Evolutionary conservation across 306 rosid genomes (phyloP), one percentile per base, ranked within the genome.

Genomic region (Begonia masoniana): DNA sequence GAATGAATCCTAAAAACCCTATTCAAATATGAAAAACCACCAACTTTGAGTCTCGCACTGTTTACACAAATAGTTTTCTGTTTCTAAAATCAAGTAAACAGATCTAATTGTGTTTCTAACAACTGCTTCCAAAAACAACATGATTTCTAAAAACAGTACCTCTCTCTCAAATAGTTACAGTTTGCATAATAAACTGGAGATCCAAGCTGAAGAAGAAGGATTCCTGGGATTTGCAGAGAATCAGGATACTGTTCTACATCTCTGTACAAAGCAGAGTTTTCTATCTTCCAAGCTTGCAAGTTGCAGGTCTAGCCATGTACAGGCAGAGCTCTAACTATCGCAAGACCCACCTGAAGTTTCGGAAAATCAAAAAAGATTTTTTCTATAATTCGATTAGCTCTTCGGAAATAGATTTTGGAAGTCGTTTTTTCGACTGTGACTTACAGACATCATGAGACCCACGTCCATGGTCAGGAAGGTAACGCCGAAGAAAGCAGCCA

Each of bases 131-230:
- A 31, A 31, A 31, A 31, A 31, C 9, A 31, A 5, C 1, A 31
- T 31, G 39, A 31, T 31, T 31, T 31, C 39, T 31, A n/a, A 7
- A 31, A 31, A 31, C 8, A 31, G 39, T 61, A 89, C n/a, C 97
- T 91, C 66, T 91, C 96, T 64, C 76, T 79, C 7, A 91, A 13
- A 12, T 91, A 91, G 23, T 67, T 54, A 42, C 77, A 23, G 62
- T 83, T 91, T 52, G 96, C 81, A 71, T 73, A 91, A 70, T 82
- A 91, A 69, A 91, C 24, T 16, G 97, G 97, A 41, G 97, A 91
- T 57, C 97, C 96, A 21, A 85, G 72, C 52, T 85, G 92, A 15
- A 91, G 43, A 58, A 81, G 52, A 10, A 83, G 47, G 56, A 91
- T 10, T 16, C 96, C 94, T 6, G 72, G 66, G 39, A 31, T 6